phyloP scores from a whole-genome alignment of 257 asterid species.

The Agastache rugosa region DNA sequence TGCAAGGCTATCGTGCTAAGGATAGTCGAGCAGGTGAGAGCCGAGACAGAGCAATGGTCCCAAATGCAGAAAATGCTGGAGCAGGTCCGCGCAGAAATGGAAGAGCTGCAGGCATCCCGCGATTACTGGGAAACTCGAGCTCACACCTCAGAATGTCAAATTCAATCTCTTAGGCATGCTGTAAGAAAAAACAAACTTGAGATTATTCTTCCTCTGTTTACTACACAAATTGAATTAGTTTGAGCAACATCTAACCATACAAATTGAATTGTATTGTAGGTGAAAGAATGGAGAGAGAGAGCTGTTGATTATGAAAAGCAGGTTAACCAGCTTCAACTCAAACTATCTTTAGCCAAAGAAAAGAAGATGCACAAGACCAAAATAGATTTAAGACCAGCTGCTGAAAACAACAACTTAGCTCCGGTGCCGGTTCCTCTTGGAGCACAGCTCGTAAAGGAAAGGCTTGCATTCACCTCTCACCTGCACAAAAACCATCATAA shows the following conservation, averaged over 20 bases:
- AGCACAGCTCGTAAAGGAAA: constrained; percentile 53
- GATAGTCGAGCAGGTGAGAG: constrained; percentile 86
- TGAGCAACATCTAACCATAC: too few relatives aligned
- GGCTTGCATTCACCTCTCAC: constrained; percentile 25
- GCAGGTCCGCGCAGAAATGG: constrained; percentile 83
- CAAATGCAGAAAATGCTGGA: constrained; percentile 91
- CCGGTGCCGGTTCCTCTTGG: constrained; percentile 34
- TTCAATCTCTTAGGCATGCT: constrained; percentile 52
- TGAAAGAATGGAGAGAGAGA: constrained; percentile 74
- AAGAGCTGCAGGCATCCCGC: constrained; percentile 70
- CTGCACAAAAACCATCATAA: background rate
- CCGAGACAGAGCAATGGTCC: constrained; percentile 94
- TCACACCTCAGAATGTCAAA: constrained; percentile 46
- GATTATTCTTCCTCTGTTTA: background rate
- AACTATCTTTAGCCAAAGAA: constrained; percentile 46
- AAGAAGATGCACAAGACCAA: constrained; percentile 46
- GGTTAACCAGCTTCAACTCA: constrained; percentile 49
- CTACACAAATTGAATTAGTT: too few relatives aligned
- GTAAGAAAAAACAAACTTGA: constrained; percentile 57
- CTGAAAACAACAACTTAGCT: constrained; percentile 29
- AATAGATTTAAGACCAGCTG: constrained; percentile 10
- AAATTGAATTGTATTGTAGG: constrained; percentile 57
- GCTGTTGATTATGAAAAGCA: constrained; percentile 56
- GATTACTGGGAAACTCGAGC: constrained; percentile 82
- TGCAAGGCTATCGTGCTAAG: constrained; percentile 71